Percentiles rank a stretch among this genome's conserved stretches.
Evolutionary conservation across 2,329 filamentous ascomycete species (phyloP).

Genomic region (Diaporthe nobilis): DNA sequence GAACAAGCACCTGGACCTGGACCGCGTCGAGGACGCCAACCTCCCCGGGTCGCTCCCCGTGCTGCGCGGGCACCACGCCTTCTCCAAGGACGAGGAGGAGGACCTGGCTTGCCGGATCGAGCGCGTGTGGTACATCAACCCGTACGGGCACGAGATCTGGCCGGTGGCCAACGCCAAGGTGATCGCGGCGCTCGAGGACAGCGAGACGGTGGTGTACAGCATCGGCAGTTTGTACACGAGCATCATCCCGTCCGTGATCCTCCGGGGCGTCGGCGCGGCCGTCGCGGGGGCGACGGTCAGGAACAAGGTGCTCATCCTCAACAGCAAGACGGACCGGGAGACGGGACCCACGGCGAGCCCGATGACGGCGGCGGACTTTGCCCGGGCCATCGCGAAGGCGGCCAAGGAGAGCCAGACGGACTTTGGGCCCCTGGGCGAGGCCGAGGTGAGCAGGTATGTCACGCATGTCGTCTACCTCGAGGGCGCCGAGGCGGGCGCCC

Average conservation of each 20-base stretch:
- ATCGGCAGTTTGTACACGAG: slow-evolving; percentile 96
- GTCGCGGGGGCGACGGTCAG: slow-evolving; percentile 62
- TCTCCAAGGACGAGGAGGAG: slow-evolving; percentile 82
- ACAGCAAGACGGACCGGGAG: slow-evolving; percentile 87
- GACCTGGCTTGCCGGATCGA: slow-evolving; percentile 84
- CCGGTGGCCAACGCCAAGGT: slow-evolving; percentile 88
- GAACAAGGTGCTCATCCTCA: slow-evolving; percentile 87
- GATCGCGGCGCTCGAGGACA: slow-evolving; percentile 73
- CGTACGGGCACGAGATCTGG: slow-evolving; percentile 95
- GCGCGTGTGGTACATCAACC: slow-evolving; percentile 97
- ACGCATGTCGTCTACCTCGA: slow-evolving; percentile 89
- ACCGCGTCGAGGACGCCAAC: slow-evolving; percentile 83
- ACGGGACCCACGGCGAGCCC: slow-evolving; percentile 78
- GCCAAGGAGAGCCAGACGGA: slow-evolving; percentile 76
- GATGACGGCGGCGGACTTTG: slow-evolving; percentile 84
- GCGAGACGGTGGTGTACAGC: slow-evolving; percentile 85
- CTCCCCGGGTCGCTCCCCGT: slow-evolving; percentile 85
- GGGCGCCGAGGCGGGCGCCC: slow-evolving; percentile 56
- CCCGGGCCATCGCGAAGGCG: slow-evolving; percentile 82
- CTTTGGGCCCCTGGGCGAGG: slow-evolving; percentile 47
- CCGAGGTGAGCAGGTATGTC: slow-evolving; percentile 74
- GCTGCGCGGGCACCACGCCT: slow-evolving; percentile 86
- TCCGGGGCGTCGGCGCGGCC: slow-evolving; percentile 79
- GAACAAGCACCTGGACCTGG: slow-evolving; percentile 67
- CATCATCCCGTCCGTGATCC: slow-evolving; percentile 84